Base-by-base conservation (phyloP, 371 early-diverging fungal species). In the Batrachochytrium dendrobatidis region DNA sequence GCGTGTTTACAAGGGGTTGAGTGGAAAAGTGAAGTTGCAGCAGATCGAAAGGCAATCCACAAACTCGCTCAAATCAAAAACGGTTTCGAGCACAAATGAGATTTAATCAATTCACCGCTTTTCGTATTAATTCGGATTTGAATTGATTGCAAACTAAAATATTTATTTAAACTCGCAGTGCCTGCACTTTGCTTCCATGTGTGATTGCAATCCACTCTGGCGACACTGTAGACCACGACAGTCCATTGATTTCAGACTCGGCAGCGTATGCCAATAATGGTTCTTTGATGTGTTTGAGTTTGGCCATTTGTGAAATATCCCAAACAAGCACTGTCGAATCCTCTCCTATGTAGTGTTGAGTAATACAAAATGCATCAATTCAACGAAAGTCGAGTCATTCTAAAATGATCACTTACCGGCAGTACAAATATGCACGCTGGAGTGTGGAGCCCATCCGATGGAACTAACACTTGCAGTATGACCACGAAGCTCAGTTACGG, bases 361-460 rank as follows among this genome's bases (percentile, higher is more conserved):
- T n/a, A 35, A 33, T 46, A 35, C 34, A 25, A 8, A 45, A 17
- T 39, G 49, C 22, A 32, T n/a, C 17, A n/a, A 59, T 34, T 33
- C 18, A 28, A 31, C 2, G 53, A 34, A n/a, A n/a, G n/a, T n/a
- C n/a, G n/a, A n/a, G n/a, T n/a, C n/a, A n/a, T n/a, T n/a, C 39
- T 20, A 15, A 15, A 17, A 25, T 6, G 22, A 31, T 25, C 39
- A 65, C 72, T 57, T 70, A 86, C 90, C 90, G 34, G 85, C 87
- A 8, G 85, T 88, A 56, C 84, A 83, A 12, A 91, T 71, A 58
- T 86, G 86, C 20, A 77, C 77, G 33, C 82, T 68, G 26, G 85
- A 80, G 24, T 80, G 79, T 8, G 93, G 91, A 20, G 90, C 82
- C 93, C 93, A 92, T n/a, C 75, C 76, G 35, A 88, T 71, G 46